Evolutionary conservation across 106 monocot genomes (phyloP), one percentile per base, ranked within the genome.

Genomic region (Vanilla planifolia): DNA sequence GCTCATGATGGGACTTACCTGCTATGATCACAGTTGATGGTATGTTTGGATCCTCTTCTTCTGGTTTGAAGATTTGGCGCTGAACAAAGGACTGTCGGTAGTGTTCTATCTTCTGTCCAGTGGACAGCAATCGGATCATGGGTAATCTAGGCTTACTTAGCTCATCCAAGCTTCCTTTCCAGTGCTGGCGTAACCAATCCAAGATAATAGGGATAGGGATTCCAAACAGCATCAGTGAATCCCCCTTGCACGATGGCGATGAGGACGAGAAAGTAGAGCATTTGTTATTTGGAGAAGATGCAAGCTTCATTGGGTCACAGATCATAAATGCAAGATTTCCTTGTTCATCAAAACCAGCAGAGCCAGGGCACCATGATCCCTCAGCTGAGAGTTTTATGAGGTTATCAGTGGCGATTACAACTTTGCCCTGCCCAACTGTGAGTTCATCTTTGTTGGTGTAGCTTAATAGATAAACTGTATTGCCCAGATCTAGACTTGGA

Each of bases 281-380:
- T 71, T 77, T 85, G 20, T 71, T 48, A 17, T 74, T 71, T 10
- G 91, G 91, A 61, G 91, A 98, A 17, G 90, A 67, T 1, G 91
- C 81, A 33, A 88, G 82, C 63, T 85, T 98, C 91, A 98, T 91
- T 39, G 96, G 96, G 73, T 98, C 91, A 71, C 96, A 98, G 34
- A 88, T 70, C 96, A 98, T 98, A 69, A 98, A 88, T 35, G 96
- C 87, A 19, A 92, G 76, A 66, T 91, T 98, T 17, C 96, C 96
- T 62, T 98, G 79, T 28, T 61, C 51, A 51, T 98, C 96, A 65
- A 98, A 98, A 17, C 96, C 96, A 48, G 96, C 91, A 14, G 96
- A 98, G n/a, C 96, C 96, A 19, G 91, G 86, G 39, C 64, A 60
- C 78, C 80, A 91, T 24, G 69, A 71, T 7, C 81, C 84, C 64